phyloP scores from a whole-genome alignment of 805 yeast species.

The Myxozyma vanderwaltii region DNA sequence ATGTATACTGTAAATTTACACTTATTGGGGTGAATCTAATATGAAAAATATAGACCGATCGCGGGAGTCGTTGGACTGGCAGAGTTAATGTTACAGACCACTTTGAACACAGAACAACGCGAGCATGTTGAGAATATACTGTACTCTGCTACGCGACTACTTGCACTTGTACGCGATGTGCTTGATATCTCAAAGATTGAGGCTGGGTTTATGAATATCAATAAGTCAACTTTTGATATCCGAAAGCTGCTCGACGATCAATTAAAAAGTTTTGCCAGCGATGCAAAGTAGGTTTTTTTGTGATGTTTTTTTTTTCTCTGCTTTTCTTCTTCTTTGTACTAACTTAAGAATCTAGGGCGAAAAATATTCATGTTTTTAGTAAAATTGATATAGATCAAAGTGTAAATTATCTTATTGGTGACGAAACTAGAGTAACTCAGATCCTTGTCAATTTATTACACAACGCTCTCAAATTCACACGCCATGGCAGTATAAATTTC shows the following conservation, averaged over 20 bases:
- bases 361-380: neutral
- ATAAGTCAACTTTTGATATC: constrained; percentile 12
- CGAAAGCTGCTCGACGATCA: constrained; percentile 6
- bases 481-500: constrained; percentile 4
- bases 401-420: constrained; percentile 5
- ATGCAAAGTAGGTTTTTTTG: constrained; percentile 7
- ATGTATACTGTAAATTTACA: neutral
- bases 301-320: too few species aligned
- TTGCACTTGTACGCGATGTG: constrained; percentile 18
- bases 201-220: constrained; percentile 10
- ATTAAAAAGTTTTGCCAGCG: neutral
- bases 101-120: constrained; percentile 9
- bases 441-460: constrained; percentile 13
- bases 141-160: constrained; percentile 9
- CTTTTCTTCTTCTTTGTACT: too few species aligned
- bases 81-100: constrained; percentile 11
- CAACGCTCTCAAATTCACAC: constrained; percentile 20
- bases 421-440: constrained; percentile 6
- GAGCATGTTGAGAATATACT: constrained; percentile 12
- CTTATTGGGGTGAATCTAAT: neutral
- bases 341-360: neutral
- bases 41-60: constrained; percentile 11
- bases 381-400: neutral
- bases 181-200: constrained; percentile 21
- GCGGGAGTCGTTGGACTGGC: constrained; percentile 23